These are phyloP conservation scores for Ophiostoma sp. DNA, from an alignment of 2,329 filamentous ascomycete species.

Conservation along the genomic window DNA sequence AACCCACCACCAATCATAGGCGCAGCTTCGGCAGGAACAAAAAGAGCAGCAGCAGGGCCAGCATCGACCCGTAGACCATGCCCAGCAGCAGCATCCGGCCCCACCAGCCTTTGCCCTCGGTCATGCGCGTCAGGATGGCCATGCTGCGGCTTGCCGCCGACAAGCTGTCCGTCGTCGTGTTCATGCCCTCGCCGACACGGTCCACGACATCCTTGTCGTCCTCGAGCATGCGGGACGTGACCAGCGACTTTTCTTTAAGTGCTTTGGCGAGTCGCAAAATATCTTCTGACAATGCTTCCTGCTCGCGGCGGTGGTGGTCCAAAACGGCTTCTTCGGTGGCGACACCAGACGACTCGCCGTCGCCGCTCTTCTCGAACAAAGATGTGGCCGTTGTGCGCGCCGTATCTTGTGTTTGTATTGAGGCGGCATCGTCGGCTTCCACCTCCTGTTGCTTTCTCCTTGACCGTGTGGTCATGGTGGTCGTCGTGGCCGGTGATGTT, in stretches of 20 bases:
- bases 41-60: slow-evolving; percentile 75
- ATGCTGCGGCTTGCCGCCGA: slow-evolving; percentile 74
- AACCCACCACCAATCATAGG: slow-evolving; percentile 14
- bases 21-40: slow-evolving; percentile 85
- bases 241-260: slow-evolving; percentile 72
- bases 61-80: slow-evolving; percentile 79
- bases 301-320: slow-evolving; percentile 74
- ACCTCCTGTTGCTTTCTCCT: background rate
- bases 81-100: slow-evolving; percentile 80
- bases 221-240: slow-evolving; percentile 71
- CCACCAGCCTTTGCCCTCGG: slow-evolving; percentile 86
- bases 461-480: slow-evolving; percentile 22
- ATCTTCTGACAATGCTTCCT: slow-evolving; percentile 77
- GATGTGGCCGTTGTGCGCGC: slow-evolving; percentile 28
- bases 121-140: slow-evolving; percentile 75
- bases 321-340: slow-evolving; percentile 70
- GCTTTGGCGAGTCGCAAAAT: slow-evolving; percentile 78
- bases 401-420: slow-evolving; percentile 11
- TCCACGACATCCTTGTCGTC: slow-evolving; percentile 69
- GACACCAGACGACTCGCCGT: slow-evolving; percentile 34
- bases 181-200: slow-evolving; percentile 71
- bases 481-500: slow-evolving; percentile 18
- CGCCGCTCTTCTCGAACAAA: slow-evolving; percentile 26
- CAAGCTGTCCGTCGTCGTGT: slow-evolving; percentile 74
- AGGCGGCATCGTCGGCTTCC: no score